Conservation (phyloP, 306 rosid species). For the Mimosa bimucronata region DNA sequence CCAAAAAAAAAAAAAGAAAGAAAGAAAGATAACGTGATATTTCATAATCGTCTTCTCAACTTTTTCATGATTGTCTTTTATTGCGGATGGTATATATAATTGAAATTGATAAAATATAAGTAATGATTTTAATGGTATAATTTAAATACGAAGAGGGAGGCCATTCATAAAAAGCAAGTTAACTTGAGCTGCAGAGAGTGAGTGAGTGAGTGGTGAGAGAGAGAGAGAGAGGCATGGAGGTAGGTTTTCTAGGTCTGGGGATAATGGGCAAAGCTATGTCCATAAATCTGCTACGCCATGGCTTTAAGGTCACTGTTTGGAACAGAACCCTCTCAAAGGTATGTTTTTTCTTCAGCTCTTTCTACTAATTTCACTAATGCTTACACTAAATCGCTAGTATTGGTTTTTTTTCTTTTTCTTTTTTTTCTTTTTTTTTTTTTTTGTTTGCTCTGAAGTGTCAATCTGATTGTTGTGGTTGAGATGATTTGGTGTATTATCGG, state of each 20-base stretch:
- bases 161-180: too few relatives aligned
- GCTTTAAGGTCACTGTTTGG: conserved; percentile 85
- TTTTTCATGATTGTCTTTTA: neutral
- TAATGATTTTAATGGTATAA: neutral
- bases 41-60: neutral
- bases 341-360: neutral
- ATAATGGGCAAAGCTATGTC: conserved; percentile 92
- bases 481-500: neutral
- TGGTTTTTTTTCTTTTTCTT: neutral
- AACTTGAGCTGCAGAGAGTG: conserved; percentile 11
- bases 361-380: neutral
- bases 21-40: too few relatives aligned
- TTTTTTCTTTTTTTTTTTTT: too few relatives aligned
- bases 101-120: neutral
- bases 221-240: conserved; percentile 50
- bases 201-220: conserved; percentile 6
- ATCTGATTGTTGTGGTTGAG: conserved; percentile 5
- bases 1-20: too few relatives aligned
- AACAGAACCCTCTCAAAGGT: conserved; percentile 88
- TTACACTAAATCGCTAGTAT: neutral
- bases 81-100: too few relatives aligned
- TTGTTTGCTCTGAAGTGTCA: neutral
- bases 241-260: conserved; percentile 86
- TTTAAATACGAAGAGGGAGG: too few relatives aligned
- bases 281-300: conserved; percentile 61